Conservation (phyloP, 1,139 yeast species). For the Sugiyamaella xylanicola region DNA sequence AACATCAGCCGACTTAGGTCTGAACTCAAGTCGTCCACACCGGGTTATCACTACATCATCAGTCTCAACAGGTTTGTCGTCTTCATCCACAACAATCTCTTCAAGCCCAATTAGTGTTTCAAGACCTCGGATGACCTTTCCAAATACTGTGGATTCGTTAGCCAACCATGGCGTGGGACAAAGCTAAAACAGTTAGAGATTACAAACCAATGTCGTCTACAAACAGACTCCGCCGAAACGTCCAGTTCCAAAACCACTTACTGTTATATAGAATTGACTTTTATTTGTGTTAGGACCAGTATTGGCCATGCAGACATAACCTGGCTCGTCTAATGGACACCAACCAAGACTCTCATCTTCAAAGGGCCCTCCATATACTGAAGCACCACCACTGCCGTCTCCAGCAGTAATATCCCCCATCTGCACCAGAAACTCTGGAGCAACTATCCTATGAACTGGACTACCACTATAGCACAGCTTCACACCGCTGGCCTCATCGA, state of each 20-base stretch:
- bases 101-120: conserved; percentile 53
- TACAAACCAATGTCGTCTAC: neutral
- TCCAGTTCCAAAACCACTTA: too few species aligned
- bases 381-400: conserved; percentile 40
- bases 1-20: conserved; percentile 9
- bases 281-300: conserved; percentile 58
- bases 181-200: conserved; percentile 20
- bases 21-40: conserved; percentile 55
- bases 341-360: conserved; percentile 62
- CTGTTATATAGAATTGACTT: conserved; percentile 73
- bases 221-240: neutral
- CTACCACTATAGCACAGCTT: conserved; percentile 48
- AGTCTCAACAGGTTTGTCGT: conserved; percentile 44
- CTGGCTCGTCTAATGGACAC: conserved; percentile 34
- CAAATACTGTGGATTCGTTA: conserved; percentile 72
- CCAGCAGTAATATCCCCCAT: conserved; percentile 63
- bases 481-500: conserved; percentile 22
- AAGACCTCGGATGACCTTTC: conserved; percentile 63
- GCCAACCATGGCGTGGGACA: conserved; percentile 47
- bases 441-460: conserved; percentile 67
- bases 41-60: conserved; percentile 54
- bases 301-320: conserved; percentile 63
- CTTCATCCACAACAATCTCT: conserved; percentile 37
- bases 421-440: conserved; percentile 73
- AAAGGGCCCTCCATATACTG: conserved; percentile 45